These are phyloP conservation scores for Pseudogymnoascus sp. DNA, from an alignment of 2,329 filamentous ascomycete species.

Conservation along the genomic window DNA sequence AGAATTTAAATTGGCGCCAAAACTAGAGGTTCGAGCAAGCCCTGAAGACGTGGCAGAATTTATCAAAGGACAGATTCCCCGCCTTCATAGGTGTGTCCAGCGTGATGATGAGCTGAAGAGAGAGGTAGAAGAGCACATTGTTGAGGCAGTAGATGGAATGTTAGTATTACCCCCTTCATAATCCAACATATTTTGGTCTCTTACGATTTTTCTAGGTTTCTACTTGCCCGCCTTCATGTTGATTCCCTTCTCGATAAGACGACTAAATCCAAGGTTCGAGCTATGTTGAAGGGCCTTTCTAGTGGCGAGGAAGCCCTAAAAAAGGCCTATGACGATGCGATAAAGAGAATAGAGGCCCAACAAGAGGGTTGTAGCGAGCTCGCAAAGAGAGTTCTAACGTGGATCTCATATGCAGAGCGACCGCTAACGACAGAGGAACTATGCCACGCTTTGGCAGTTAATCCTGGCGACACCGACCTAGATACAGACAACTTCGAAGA, in stretches of 20 bases:
- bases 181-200: background rate
- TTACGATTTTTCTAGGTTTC: background rate
- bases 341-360: background rate
- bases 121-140: background rate
- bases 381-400: background rate
- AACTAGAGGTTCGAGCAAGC: background rate
- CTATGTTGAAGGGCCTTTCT: background rate
- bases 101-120: background rate
- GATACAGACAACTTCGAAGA: background rate
- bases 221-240: background rate
- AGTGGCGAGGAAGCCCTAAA: background rate
- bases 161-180: background rate
- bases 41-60: background rate
- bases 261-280: background rate
- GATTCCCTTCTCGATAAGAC: background rate
- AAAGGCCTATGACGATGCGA: background rate
- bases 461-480: background rate
- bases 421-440: background rate
- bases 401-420: background rate
- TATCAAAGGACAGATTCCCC: background rate
- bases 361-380: background rate
- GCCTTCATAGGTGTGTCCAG: background rate
- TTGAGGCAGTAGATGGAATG: background rate
- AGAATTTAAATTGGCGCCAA: constrained; percentile 38
- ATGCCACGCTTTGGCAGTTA: background rate